Conservation (phyloP, 2,329 filamentous ascomycete species). For the Huntiella abstrusa region DNA sequence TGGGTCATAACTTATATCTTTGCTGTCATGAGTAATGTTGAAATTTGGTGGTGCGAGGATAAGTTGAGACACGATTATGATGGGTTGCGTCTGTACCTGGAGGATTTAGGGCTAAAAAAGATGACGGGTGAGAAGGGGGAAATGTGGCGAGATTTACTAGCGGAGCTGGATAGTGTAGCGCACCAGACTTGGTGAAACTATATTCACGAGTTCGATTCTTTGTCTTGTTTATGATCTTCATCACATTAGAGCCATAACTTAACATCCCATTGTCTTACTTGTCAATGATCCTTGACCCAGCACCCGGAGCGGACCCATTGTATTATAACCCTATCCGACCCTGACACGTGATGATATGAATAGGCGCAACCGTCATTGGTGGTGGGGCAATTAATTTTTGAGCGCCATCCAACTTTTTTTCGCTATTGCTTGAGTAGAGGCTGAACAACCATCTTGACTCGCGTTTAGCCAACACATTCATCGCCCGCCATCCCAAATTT, state of each 20-base stretch:
- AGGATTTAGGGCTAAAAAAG: constrained; percentile 8
- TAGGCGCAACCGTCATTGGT: constrained; percentile 3
- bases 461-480: neutral
- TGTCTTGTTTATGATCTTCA: too few relatives aligned
- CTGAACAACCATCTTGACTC: neutral
- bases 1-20: constrained; percentile 16
- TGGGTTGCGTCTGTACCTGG: constrained; percentile 13
- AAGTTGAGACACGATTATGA: constrained; percentile 12
- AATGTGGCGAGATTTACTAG: constrained; percentile 14
- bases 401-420: neutral
- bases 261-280: too few relatives aligned
- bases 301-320: too few relatives aligned
- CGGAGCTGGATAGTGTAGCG: constrained; percentile 12
- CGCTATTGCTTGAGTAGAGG: neutral
- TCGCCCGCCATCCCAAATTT: neutral
- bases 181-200: too few relatives aligned
- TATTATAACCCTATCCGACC: neutral
- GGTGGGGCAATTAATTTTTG: constrained; percentile 4
- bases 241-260: too few relatives aligned
- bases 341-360: neutral
- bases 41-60: constrained; percentile 14
- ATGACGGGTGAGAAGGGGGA: constrained; percentile 11
- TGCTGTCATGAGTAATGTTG: constrained; percentile 14
- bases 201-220: too few relatives aligned
- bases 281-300: too few relatives aligned